Evolutionary conservation across 257 asterid species (phyloP), one percentile per base, ranked within the genome.

Genomic region (Plantago ovata): DNA sequence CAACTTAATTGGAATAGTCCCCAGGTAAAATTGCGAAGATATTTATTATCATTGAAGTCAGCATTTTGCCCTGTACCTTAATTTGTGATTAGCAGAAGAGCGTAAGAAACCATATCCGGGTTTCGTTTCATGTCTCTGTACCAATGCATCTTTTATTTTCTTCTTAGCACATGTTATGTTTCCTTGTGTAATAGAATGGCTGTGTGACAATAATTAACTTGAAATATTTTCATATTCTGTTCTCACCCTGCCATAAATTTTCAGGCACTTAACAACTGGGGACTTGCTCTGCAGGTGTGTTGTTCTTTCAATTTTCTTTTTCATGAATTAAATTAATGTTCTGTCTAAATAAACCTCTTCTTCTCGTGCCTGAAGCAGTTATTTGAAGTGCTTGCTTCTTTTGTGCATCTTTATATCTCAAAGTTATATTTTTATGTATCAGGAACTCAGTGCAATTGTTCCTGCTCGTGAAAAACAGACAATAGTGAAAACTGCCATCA

Each of bases 241-340:
- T 65, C 81, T 79, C 52, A 82, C 67, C 49, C 49, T 38, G 55
- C 32, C 47, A 46, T 60, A 38, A 53, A 46, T 53, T 68, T 69
- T 49, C 86, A 93, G 99, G 99, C 99, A 42, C 94, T 93, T 62
- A 93, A 93, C 84, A 93, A 93, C 76, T 93, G 97, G 99, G 99
- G 99, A 61, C 97, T 93, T 78, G 99, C 99, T 61, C 80, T 93
- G 74, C 99, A 93, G 99, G 99, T 93, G 77, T 50, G 20, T 60
- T 50, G 20, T 40, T 47, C 12, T 13, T n/a, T 33, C 47, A 24
- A 32, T 24, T 13, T 49, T 12, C 7, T 13, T 28, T 28, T 28
- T 28, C 7, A 28, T 28, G 36, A 28, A 28, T 28, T 28, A 28
- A 28, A 28, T 28, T 28, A 8, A 28, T 3, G 6, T 24, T 24